These are phyloP conservation scores for Mycena filopes DNA, from an alignment of 768 basidiomycete genomes.

Conservation along the genomic window DNA sequence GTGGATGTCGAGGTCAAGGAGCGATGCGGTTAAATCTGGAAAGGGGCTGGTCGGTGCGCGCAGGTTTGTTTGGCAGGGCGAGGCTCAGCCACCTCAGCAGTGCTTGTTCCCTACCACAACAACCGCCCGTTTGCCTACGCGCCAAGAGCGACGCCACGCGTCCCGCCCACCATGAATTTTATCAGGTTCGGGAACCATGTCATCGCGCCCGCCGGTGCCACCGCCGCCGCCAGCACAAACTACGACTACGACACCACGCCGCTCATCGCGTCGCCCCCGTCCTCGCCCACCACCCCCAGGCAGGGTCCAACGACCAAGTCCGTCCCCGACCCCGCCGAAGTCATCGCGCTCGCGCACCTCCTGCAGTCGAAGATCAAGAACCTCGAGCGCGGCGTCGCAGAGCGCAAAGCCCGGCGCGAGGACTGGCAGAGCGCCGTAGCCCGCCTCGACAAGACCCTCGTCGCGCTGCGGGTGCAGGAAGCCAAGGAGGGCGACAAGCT, in stretches of 20 bases:
- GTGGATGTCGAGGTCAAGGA: not conserved
- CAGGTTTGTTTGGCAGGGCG: too few species aligned
- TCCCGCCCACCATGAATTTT: constrained; percentile 17
- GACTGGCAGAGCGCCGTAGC: constrained; percentile 8
- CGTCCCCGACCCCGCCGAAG: not conserved
- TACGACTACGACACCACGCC: not conserved
- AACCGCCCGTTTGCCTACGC: not conserved
- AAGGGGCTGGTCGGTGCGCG: not conserved
- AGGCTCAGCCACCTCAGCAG: constrained; percentile 21
- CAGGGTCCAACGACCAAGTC: not conserved
- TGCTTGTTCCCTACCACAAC: constrained; percentile 15
- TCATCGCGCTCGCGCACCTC: constrained; percentile 10
- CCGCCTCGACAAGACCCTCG: constrained; percentile 5
- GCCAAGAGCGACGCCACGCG: not conserved
- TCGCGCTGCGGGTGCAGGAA: constrained; percentile 14
- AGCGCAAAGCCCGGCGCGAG: constrained; percentile 12
- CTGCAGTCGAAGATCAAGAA: constrained; percentile 21
- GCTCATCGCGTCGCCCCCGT: not conserved
- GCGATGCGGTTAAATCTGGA: too few species aligned
- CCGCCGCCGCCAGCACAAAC: too few species aligned
- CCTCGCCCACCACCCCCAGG: not conserved
- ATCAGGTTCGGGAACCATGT: constrained; percentile 28
- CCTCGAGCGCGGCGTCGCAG: constrained; percentile 9
- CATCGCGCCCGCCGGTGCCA: constrained; percentile 23
- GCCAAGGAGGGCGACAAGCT: constrained; percentile 21